Conservation (phyloP, 148 eudicot genomes). For the Diospyros kaki region DNA sequence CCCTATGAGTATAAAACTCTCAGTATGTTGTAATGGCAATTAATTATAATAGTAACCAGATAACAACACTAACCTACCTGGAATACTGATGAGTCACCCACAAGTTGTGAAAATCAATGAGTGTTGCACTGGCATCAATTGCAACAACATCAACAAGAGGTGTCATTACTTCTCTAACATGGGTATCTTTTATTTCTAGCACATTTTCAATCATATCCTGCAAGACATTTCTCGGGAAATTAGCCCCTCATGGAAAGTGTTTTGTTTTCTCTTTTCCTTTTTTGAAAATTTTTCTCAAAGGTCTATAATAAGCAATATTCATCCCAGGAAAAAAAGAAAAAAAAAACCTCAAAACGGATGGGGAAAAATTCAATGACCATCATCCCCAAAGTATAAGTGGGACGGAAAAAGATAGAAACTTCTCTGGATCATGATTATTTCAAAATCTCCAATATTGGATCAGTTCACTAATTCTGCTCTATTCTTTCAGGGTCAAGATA, state of each 20-base stretch:
- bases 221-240: slow-evolving; percentile 16
- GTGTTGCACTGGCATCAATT: slow-evolving; percentile 86
- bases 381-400: too few species aligned
- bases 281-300: too few species aligned
- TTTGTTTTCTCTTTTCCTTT: too few species aligned
- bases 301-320: too few species aligned
- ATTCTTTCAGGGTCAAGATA: too few species aligned
- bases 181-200: slow-evolving; percentile 94
- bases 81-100: slow-evolving; percentile 98
- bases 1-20: slow-evolving; percentile 38
- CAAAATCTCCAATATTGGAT: too few species aligned
- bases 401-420: too few species aligned
- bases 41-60: neutral
- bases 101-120: slow-evolving; percentile 79
- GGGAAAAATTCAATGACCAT: too few species aligned
- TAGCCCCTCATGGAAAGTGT: neutral
- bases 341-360: too few species aligned
- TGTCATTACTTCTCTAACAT: slow-evolving; percentile 98
- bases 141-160: slow-evolving; percentile 99
- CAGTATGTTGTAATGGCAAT: slow-evolving; percentile 10
- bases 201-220: slow-evolving; percentile 99
- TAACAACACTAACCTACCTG: slow-evolving; percentile 42
- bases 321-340: too few species aligned
- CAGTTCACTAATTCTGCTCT: too few species aligned
- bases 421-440: too few species aligned